phyloP scores from a whole-genome alignment of 768 basidiomycete species.

The Agrocybe praecox region DNA sequence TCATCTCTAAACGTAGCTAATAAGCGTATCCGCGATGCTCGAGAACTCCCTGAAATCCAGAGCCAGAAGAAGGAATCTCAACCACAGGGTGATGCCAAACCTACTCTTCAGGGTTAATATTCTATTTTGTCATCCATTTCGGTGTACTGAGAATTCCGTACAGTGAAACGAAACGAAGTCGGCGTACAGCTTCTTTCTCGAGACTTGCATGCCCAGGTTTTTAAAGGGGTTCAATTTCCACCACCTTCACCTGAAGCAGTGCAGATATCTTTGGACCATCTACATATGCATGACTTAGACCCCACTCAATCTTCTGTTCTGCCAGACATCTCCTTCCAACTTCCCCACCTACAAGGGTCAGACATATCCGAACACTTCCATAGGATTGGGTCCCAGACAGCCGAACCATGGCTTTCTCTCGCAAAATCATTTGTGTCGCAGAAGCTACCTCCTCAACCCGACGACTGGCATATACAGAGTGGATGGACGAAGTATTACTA shows the following conservation, averaged over 20 bases:
- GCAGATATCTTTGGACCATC: conserved; percentile 80
- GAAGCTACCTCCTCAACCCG: conserved; percentile 60
- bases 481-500: conserved; percentile 92
- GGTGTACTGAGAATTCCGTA: not conserved
- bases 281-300: conserved; percentile 80
- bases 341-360: conserved; percentile 82
- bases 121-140: not conserved
- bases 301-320: conserved; percentile 79
- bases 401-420: conserved; percentile 79
- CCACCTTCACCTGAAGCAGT: conserved; percentile 61
- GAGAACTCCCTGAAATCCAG: not conserved
- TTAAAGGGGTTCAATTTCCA: conserved; percentile 68
- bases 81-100: not conserved
- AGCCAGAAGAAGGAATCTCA: not conserved
- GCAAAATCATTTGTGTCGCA: conserved; percentile 57
- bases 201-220: conserved; percentile 81
- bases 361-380: conserved; percentile 91
- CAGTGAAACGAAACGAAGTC: conserved; percentile 78
- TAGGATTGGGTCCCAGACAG: conserved; percentile 64
- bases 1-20: not conserved
- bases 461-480: conserved; percentile 52
- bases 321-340: conserved; percentile 76
- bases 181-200: conserved; percentile 94
- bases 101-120: not conserved
- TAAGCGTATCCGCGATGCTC: not conserved